phyloP scores from a whole-genome alignment of 352 stramenopile genomes.

The Pythium aquatile region DNA sequence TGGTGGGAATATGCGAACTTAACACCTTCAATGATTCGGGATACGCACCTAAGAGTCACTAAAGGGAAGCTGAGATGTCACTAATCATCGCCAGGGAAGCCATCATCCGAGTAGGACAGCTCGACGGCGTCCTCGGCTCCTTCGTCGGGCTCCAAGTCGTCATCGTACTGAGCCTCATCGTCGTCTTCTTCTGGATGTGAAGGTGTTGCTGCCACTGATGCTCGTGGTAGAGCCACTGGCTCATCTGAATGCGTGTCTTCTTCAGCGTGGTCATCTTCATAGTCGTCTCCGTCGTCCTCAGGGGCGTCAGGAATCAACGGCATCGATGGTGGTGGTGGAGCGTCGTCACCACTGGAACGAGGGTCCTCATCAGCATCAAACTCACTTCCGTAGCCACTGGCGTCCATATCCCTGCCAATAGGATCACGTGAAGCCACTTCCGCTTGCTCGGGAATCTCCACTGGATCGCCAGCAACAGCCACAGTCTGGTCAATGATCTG shows the following conservation, averaged over 20 bases:
- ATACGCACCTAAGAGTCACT: slow-evolving; percentile 6
- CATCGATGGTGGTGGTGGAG: background rate
- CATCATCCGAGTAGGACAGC: slow-evolving; percentile 42
- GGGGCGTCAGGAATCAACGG: background rate
- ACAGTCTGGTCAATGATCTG: background rate
- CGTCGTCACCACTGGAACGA: background rate
- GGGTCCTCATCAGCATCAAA: slow-evolving; percentile 41
- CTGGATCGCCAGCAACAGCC: background rate
- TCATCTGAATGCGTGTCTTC: slow-evolving; percentile 11
- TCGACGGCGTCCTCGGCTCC: slow-evolving; percentile 20
- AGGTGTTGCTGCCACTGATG: background rate
- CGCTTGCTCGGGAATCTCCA: background rate
- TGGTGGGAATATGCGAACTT: background rate
- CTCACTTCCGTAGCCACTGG: slow-evolving; percentile 36
- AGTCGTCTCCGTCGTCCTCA: slow-evolving; percentile 34
- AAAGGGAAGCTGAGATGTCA: slow-evolving; percentile 11
- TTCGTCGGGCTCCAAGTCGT: slow-evolving; percentile 15
- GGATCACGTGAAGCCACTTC: background rate
- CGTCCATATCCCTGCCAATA: slow-evolving; percentile 8
- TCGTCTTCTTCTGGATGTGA: slow-evolving; percentile 5
- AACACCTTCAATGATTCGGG: background rate
- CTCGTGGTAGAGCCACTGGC: background rate
- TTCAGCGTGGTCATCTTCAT: slow-evolving; percentile 39
- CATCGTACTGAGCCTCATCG: slow-evolving; percentile 15
- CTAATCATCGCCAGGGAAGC: slow-evolving; percentile 33